Evolutionary conservation across 1,284 basidiomycete genomes (phyloP), one percentile per base, ranked within the genome.

Genomic region (Filobasidium uniguttulatum): DNA sequence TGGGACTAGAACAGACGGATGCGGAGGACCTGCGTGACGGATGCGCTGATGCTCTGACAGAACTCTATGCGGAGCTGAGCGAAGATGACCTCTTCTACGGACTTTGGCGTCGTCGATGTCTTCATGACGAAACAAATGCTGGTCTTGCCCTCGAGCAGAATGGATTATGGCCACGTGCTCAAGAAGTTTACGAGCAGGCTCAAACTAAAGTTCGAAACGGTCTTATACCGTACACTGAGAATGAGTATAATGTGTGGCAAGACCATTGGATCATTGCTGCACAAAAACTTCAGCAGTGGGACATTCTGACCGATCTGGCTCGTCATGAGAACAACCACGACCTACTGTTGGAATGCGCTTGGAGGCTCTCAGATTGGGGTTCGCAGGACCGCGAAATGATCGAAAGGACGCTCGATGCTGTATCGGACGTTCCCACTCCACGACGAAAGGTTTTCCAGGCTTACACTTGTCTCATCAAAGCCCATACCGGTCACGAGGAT

Each of bases 71-170:
- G 2, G 94, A 99, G 65, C 72, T 99, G 34, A 81, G 81, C 15
- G 94, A 99, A 70, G 91, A 96, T 56, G 96, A 98, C 68, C 78
- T 96, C 71, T 97, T 97, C 69, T 94, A 99, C 66, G 94, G 94
- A 5, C 72, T 97, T 23, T 98, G 94, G 83, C 79, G 94, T 28
- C 79, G 85, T 49, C 83, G 93, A 20, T 85, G 81, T 55, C 75
- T 90, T 31, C 89, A 89, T 60, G 71, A 77, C 7, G 94, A 99
- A 62, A 97, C 91, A 3, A 96, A 96, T 57, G 79, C 84, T 17
- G 90, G 85, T 3, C 76, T 99, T 48, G 83, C 89, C 4, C 90
- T 85, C 61, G 96, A 99, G 71, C 94, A 99, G 68, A 88, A 87
- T 56, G 94, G 96, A 15, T 83, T 94, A 76, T 98, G 93, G 91